A percentile compares a stretch with the other conserved stretches of the same genome.
These are phyloP conservation scores for Themeda triandra DNA, from an alignment of 176 grass and related monocot genomes.

Conservation along the genomic window DNA sequence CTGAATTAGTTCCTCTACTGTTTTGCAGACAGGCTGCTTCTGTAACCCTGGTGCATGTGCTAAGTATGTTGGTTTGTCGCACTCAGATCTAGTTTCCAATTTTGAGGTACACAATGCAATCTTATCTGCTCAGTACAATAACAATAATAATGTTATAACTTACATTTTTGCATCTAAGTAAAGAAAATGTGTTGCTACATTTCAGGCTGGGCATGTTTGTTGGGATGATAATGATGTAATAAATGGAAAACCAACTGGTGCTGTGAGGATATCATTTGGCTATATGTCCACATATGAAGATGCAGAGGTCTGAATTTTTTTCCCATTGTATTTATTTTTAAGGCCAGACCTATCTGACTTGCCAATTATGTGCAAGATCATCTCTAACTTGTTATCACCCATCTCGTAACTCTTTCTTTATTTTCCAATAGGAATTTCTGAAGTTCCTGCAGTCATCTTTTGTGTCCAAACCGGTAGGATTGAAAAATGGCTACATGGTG, in stretches of 20 bases:
- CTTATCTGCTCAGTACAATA: constrained; percentile 10
- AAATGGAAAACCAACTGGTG: constrained; percentile 90
- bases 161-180: constrained; percentile 14
- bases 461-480: constrained; percentile 41
- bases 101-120: constrained; percentile 65
- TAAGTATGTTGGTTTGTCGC: constrained; percentile 84
- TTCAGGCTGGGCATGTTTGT: constrained; percentile 88
- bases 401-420: neutral
- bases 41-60: constrained; percentile 96
- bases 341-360: neutral
- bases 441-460: constrained; percentile 68
- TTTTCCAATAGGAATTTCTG: constrained; percentile 64
- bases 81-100: constrained; percentile 88
- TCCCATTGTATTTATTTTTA: constrained; percentile 16
- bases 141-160: neutral
- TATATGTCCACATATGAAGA: constrained; percentile 94
- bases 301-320: constrained; percentile 43
- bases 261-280: constrained; percentile 97
- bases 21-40: constrained; percentile 90
- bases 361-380: neutral
- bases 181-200: constrained; percentile 23
- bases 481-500: constrained; percentile 29
- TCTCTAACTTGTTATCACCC: neutral
- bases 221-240: constrained; percentile 98
- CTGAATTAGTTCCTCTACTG: constrained; percentile 6